These are phyloP conservation scores for Triticum turgidum DNA, from an alignment of 176 grass and related monocot genomes.

Conservation along the genomic window DNA sequence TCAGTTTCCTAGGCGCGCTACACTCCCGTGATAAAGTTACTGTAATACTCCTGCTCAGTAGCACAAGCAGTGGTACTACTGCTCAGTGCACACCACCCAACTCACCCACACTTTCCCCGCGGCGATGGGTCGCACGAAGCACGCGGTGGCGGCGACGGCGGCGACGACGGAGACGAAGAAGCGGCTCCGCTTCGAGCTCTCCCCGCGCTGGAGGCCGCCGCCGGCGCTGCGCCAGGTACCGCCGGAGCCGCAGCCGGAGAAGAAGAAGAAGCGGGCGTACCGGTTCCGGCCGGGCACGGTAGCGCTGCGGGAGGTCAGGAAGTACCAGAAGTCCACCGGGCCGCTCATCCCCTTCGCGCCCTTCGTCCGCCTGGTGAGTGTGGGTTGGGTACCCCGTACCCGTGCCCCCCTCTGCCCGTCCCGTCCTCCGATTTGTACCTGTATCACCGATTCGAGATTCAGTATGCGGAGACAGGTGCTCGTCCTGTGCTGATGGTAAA, in stretches of 20 bases:
- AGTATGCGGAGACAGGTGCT: background rate
- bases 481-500: background rate
- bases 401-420: background rate
- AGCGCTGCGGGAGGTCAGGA: slow-evolving; percentile 73
- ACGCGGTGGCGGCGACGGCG: background rate
- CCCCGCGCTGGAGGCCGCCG: background rate
- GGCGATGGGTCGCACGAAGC: slow-evolving; percentile 49
- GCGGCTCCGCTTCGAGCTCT: slow-evolving; percentile 1
- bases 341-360: slow-evolving; percentile 55
- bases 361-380: slow-evolving; percentile 48
- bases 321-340: slow-evolving; percentile 43
- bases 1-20: too few species aligned
- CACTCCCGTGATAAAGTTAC: too few species aligned
- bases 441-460: background rate
- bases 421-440: background rate
- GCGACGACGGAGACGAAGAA: background rate
- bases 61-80: too few species aligned
- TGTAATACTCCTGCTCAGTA: too few species aligned
- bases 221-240: background rate
- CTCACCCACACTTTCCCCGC: background rate
- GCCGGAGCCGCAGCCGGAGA: background rate
- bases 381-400: background rate
- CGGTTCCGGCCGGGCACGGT: slow-evolving; percentile 49
- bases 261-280: background rate
- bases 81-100: too few species aligned